Conservation (phyloP, 2,329 filamentous ascomycete genomes). For the Dothidotthia symphoricarpi region DNA sequence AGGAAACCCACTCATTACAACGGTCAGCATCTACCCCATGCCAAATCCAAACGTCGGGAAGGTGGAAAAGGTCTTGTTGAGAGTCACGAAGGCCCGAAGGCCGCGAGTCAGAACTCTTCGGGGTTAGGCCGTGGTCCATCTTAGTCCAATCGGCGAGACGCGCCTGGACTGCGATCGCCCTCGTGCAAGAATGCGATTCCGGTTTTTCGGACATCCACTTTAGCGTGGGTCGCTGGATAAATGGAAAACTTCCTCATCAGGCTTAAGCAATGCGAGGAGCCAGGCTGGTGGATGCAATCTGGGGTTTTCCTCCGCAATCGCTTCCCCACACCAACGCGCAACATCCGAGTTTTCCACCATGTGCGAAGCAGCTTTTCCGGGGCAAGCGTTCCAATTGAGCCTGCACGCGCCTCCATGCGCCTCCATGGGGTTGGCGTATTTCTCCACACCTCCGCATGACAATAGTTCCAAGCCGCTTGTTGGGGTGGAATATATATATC, state of each 20-base stretch:
- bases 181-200: slow-evolving; percentile 16
- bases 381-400: slow-evolving; percentile 6
- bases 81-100: background rate
- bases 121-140: background rate
- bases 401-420: slow-evolving; percentile 3
- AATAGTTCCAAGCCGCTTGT: slow-evolving; percentile 1
- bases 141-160: slow-evolving; percentile 8
- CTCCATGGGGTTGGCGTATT: slow-evolving; percentile 22
- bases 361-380: slow-evolving; percentile 3
- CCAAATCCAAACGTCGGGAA: background rate
- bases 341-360: background rate
- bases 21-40: background rate
- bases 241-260: slow-evolving; percentile 5
- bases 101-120: slow-evolving; percentile 6
- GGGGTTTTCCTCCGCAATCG: slow-evolving; percentile 1
- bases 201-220: slow-evolving; percentile 1
- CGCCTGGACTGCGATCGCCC: slow-evolving; percentile 1
- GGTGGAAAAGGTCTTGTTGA: slow-evolving; percentile 13
- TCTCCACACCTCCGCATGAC: slow-evolving; percentile 17
- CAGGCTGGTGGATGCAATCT: background rate
- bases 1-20: too few relatives aligned
- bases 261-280: background rate
- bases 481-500: slow-evolving; percentile 8
- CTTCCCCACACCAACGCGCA: slow-evolving; percentile 4
- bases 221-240: slow-evolving; percentile 4